Evolutionary conservation across 2,329 filamentous ascomycete species (phyloP).

Genomic region (Acephala macrosclerotiorum): DNA sequence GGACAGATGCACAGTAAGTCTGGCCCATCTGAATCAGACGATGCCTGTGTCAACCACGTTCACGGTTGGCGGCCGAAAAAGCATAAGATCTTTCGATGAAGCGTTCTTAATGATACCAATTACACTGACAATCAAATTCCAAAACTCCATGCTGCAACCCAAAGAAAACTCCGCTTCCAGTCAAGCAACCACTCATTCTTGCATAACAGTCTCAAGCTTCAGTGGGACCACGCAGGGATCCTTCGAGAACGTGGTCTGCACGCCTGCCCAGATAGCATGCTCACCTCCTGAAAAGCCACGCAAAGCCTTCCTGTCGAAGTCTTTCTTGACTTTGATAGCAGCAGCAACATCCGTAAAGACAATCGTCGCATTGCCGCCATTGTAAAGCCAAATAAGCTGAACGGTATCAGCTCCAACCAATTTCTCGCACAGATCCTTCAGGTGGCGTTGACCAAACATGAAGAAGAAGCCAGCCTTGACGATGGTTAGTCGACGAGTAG

Average conservation of each 20-base stretch:
- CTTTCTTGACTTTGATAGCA: constrained; percentile 39
- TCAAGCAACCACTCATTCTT: constrained; percentile 12
- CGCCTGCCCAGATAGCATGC: constrained; percentile 31
- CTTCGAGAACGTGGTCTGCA: constrained; percentile 39
- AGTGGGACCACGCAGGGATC: constrained; percentile 37
- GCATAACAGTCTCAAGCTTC: constrained; percentile 30
- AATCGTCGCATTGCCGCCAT: constrained; percentile 44
- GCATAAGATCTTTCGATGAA: constrained; percentile 11
- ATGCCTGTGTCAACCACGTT: constrained; percentile 36
- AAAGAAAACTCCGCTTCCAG: not conserved
- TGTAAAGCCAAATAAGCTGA: constrained; percentile 42
- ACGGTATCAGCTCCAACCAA: constrained; percentile 36
- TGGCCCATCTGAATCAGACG: constrained; percentile 24
- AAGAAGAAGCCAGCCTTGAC: constrained; percentile 44
- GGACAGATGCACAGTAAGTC: constrained; percentile 37
- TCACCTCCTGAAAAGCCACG: constrained; percentile 14
- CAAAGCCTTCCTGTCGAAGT: constrained; percentile 33
- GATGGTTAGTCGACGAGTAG: constrained; percentile 41
- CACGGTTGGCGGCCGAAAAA: constrained; percentile 17
- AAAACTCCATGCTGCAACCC: not conserved
- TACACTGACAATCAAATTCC: not conserved
- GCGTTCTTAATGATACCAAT: not conserved
- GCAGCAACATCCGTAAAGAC: constrained; percentile 40
- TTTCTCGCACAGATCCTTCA: constrained; percentile 36
- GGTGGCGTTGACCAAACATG: constrained; percentile 34